Evolutionary conservation across 2,329 filamentous ascomycete genomes (phyloP).

Genomic region (Pestalotiopsis sp.): DNA sequence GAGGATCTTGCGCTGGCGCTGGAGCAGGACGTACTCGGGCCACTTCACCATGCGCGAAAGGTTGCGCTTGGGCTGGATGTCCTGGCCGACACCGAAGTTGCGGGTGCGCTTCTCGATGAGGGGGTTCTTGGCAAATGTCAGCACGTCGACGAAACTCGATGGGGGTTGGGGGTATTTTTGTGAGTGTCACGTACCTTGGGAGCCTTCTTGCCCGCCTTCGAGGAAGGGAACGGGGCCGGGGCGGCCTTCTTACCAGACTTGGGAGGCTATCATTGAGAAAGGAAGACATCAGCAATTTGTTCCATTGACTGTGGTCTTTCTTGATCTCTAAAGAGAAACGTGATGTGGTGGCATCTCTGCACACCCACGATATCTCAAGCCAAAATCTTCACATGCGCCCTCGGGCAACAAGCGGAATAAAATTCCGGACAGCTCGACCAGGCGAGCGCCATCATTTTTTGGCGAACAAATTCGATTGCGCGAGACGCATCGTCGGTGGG

Average conservation of each 20-base stretch:
- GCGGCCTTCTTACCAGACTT: slow-evolving; percentile 98
- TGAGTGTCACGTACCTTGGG: slow-evolving; percentile 76
- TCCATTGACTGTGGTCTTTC: slow-evolving; percentile 78
- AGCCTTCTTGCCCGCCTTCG: slow-evolving; percentile 94
- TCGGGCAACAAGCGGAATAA: slow-evolving; percentile 44
- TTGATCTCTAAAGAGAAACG: slow-evolving; percentile 87
- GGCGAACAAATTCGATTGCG: slow-evolving; percentile 29
- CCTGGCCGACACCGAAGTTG: slow-evolving; percentile 99
- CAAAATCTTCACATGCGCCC: slow-evolving; percentile 62
- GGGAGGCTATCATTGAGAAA: slow-evolving; percentile 99
- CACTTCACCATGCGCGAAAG: slow-evolving; percentile 98
- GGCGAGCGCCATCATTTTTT: slow-evolving; percentile 31
- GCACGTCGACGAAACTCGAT: slow-evolving; percentile 16
- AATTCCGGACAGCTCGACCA: slow-evolving; percentile 34
- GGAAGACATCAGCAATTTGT: slow-evolving; percentile 95
- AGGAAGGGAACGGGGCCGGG: slow-evolving; percentile 92
- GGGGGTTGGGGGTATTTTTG: background rate
- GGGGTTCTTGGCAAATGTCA: slow-evolving; percentile 73
- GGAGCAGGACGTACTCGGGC: slow-evolving; percentile 98
- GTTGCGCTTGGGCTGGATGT: slow-evolving; percentile 96
- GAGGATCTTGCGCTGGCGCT: slow-evolving; percentile 93
- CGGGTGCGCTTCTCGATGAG: slow-evolving; percentile 97
- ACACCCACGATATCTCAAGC: slow-evolving; percentile 58
- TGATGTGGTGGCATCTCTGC: slow-evolving; percentile 56
- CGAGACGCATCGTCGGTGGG: slow-evolving; percentile 32